Percentiles rank a stretch among this genome's conserved stretches.
Conservation (phyloP, 208 protist genomes). For the Wallacemonas collosoma region DNA sequence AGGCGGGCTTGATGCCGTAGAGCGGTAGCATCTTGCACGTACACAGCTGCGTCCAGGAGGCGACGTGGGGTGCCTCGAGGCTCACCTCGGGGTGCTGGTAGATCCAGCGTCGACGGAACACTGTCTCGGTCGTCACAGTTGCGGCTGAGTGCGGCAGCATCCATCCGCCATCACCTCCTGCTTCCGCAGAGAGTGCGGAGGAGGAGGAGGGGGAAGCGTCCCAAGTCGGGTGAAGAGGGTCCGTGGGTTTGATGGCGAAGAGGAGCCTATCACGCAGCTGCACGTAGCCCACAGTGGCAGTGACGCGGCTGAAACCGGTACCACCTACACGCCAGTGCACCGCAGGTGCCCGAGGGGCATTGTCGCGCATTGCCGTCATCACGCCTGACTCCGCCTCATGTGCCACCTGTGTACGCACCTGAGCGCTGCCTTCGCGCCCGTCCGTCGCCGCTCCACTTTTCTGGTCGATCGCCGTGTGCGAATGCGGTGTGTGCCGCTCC, state of each 20-base stretch:
- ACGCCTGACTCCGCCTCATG: too few relatives aligned
- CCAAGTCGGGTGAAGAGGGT: conserved; percentile 38
- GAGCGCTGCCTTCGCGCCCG: too few relatives aligned
- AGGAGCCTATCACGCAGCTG: conserved; percentile 75
- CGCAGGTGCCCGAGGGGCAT: too few relatives aligned
- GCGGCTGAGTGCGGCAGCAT: conserved; percentile 42
- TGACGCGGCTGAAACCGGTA: neutral
- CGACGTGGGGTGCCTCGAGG: conserved; percentile 31
- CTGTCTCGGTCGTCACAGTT: conserved; percentile 59
- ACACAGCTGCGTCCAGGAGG: conserved; percentile 71
- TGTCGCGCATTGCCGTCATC: too few relatives aligned
- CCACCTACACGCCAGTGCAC: neutral
- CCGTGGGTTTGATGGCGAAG: conserved; percentile 75
- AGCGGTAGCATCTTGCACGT: conserved; percentile 70
- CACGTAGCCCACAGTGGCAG: conserved; percentile 55
- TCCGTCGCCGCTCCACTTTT: too few relatives aligned
- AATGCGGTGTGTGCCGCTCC: too few relatives aligned
- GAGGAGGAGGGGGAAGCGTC: conserved; percentile 5
- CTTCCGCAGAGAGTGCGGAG: neutral
- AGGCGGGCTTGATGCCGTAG: conserved; percentile 73
- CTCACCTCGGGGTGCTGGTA: conserved; percentile 63
- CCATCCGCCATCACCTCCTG: neutral
- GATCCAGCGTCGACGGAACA: conserved; percentile 77
- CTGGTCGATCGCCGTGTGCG: too few relatives aligned
- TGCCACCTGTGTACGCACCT: too few relatives aligned